Conservation (phyloP, 441 rosid genomes). For the Syzygium malaccense region DNA sequence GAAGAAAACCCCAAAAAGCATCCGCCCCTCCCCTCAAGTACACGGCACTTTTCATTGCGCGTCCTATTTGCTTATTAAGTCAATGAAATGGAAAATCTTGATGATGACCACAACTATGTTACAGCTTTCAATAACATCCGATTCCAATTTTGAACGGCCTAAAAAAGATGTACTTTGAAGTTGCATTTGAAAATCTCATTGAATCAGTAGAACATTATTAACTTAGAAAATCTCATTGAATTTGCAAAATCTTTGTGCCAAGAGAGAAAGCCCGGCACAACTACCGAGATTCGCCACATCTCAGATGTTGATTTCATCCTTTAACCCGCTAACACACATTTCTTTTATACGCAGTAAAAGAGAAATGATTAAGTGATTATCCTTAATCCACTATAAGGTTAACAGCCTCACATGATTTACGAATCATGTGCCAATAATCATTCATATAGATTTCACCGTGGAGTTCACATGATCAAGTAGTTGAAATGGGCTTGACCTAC, state of each 20-base stretch:
- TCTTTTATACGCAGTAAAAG: background rate
- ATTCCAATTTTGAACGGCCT: too few relatives aligned
- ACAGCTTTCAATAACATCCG: too few relatives aligned
- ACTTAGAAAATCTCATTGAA: background rate
- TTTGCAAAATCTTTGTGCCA: background rate
- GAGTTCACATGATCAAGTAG: too few relatives aligned
- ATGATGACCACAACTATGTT: background rate
- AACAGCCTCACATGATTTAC: too few relatives aligned
- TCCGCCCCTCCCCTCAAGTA: background rate
- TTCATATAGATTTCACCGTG: too few relatives aligned
- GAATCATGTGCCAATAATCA: too few relatives aligned
- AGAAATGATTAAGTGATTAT: too few relatives aligned
- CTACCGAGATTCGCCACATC: background rate
- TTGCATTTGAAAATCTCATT: background rate
- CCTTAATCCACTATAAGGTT: too few relatives aligned
- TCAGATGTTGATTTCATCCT: background rate
- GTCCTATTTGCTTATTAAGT: background rate
- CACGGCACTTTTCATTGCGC: background rate
- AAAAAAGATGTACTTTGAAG: too few relatives aligned
- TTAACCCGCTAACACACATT: background rate
- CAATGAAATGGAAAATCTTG: background rate
- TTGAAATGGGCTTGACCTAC: too few relatives aligned
- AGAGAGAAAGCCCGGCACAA: rapidly evolving
- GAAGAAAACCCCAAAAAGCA: background rate
- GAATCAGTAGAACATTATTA: background rate